Base-by-base conservation (phyloP, 257 asterid genomes). In the Cruciata laevipes region DNA sequence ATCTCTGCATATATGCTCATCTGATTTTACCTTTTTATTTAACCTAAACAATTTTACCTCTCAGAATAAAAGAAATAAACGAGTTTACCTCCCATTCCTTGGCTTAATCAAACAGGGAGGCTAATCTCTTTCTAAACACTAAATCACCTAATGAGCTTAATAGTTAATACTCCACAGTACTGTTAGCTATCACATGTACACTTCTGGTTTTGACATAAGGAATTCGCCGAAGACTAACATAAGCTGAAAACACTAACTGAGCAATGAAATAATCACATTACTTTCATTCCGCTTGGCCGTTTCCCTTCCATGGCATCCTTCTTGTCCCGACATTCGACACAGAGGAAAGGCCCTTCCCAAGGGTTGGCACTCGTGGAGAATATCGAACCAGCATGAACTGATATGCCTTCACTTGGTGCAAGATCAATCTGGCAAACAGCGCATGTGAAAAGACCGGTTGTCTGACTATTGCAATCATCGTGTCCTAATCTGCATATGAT, bases 331-430 rank as follows among this genome's bases (percentile, higher is more conserved):
- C 96, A 89, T 31, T 79, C 95, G 2, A 74, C 82, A 67, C 98
- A 91, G 0, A 91, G 88, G 72, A 91, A 91, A 20, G 96, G 98
- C 9, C 95, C 95, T 83, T 89, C 84, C 96, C 98, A 91, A 0
- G 94, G 98, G 76, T 75, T 85, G 14, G 98, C 76, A 83, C 90
- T 81, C 67, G 74, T 73, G 0, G 95, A 84, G 76, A 89, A 91
- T 59, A 91, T 85, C 38, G 88, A 79, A 40, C 92, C 94, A 21
- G 97, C 95, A 55, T 87, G 95, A 53, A 87, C 94, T 0, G 95
- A 87, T 62, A 89, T 78, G 67, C 95, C 95, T 63, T 89, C 94
- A 13, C 74, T 77, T 40, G 87, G 81, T 24, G 84, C 90, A 32
- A 87, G 86, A 65, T 90, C 87, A 3, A 77, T 73, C 68, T 91